Base-by-base conservation (phyloP, 2,329 filamentous ascomycete species). In the Ophiostoma himal-ulmi region DNA sequence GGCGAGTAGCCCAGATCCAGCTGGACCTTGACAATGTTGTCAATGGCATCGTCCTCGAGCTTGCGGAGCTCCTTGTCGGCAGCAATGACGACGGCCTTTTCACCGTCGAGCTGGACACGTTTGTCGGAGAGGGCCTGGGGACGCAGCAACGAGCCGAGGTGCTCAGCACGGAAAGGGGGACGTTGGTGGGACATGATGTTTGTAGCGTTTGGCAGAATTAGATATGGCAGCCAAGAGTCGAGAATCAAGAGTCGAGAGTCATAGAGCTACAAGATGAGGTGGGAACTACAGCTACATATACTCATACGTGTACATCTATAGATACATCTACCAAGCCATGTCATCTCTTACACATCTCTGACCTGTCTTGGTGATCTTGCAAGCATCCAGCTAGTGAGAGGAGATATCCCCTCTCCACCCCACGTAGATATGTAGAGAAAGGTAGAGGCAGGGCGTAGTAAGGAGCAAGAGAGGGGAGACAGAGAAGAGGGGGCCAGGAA, bases 111-210 rank as follows among this genome's bases (percentile, higher is more conserved):
- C 39, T 73, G 72, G 14, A 76, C 73, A 39, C 76, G 76, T 73
- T 76, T 76, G 60, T 87, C 82, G 48, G 90, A 81, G 70, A 92
- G 83, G 70, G 85, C 81, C 72, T 89, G 80, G 7, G 90, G 90
- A n/a, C 91, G 88, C 62, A 92, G 85, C 41, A 93, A 83, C 17
- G 89, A 92, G 75, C 90, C 91, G 75, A 92, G 83, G 75, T 93
- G 90, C 83, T 93, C 91, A 68, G 91, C 91, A 75, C 90, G 85
- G 82, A 91, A 92, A 41, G 90, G 90, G 26, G 81, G 81, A 48
- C 75, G 72, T 57, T 76, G 75, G 66, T 74, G 72, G 36, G 73
- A 44, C 72, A 74, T 74, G 36, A 13, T 64, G 17, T 1, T 72
- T 22, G 34, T 39, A 22, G 22, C 3, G 30, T 30, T 20, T 4